Evolutionary conservation across 129 eudicot genomes (phyloP).

Genomic region (Escallonia herrerae): DNA sequence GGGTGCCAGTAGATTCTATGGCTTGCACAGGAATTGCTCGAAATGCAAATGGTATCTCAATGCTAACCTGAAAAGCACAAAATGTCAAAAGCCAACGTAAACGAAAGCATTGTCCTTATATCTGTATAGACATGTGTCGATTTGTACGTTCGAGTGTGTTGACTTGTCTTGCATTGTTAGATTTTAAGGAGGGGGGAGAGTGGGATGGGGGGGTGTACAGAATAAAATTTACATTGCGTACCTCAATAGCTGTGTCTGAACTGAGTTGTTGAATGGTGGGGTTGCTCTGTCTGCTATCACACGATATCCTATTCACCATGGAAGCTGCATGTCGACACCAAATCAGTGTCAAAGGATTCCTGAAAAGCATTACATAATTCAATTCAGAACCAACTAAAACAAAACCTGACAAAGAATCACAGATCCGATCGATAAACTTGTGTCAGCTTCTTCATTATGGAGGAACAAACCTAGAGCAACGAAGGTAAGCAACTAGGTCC

Average conservation of each 20-base stretch:
- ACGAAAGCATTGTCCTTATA: too few relatives aligned
- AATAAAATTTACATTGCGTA: conserved; percentile 8
- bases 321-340: conserved; percentile 99
- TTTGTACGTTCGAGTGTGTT: too few relatives aligned
- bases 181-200: too few relatives aligned
- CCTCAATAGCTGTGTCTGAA: conserved; percentile 91
- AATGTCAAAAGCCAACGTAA: conserved; percentile 4
- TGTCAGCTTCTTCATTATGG: background rate
- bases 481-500: background rate
- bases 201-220: background rate
- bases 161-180: too few relatives aligned
- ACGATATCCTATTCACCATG: conserved; percentile 84
- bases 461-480: background rate
- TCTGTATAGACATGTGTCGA: too few relatives aligned
- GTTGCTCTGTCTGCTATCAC: conserved; percentile 37
- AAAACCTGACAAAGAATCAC: background rate
- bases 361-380: conserved; percentile 60
- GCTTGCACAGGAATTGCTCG: conserved; percentile 71
- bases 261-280: conserved; percentile 61
- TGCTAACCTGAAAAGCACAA: conserved; percentile 58
- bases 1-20: conserved; percentile 85
- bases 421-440: background rate
- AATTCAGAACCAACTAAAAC: conserved; percentile 45
- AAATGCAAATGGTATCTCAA: conserved; percentile 86
- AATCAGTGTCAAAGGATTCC: conserved; percentile 93